phyloP scores from a whole-genome alignment of 1,284 basidiomycete genomes.

The Cerrena zonata region DNA sequence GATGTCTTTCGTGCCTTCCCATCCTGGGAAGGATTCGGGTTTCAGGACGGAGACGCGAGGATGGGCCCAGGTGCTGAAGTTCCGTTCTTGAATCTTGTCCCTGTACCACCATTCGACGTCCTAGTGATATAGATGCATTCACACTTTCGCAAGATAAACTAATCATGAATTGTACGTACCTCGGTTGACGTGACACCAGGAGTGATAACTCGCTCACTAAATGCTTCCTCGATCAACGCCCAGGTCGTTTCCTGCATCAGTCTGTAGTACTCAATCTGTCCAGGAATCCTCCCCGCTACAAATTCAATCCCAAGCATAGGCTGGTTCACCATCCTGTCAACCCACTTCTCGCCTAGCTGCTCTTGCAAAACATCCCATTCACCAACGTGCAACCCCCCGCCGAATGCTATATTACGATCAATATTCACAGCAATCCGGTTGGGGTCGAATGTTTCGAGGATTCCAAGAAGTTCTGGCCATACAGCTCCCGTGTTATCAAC shows the following conservation, averaged over 20 bases:
- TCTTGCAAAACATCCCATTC: slow-evolving; percentile 36
- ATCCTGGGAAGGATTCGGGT: slow-evolving; percentile 40
- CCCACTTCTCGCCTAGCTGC: slow-evolving; percentile 39
- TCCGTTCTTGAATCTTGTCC: slow-evolving; percentile 44
- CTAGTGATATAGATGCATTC: slow-evolving; percentile 17
- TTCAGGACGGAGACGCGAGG: slow-evolving; percentile 45
- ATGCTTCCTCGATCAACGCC: slow-evolving; percentile 50
- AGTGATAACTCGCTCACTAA: slow-evolving; percentile 37
- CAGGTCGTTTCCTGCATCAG: slow-evolving; percentile 45
- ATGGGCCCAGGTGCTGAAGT: slow-evolving; percentile 49
- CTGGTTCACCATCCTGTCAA: slow-evolving; percentile 32
- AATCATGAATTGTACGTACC: slow-evolving; percentile 22
- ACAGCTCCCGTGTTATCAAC: slow-evolving; percentile 48
- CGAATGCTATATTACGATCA: slow-evolving; percentile 43
- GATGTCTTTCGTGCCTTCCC: slow-evolving; percentile 36
- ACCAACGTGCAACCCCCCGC: slow-evolving; percentile 46
- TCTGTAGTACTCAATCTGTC: slow-evolving; percentile 40
- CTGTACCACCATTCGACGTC: slow-evolving; percentile 54
- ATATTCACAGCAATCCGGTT: slow-evolving; percentile 41
- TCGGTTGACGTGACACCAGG: slow-evolving; percentile 42
- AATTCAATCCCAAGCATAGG: slow-evolving; percentile 48
- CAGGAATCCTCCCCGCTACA: slow-evolving; percentile 37
- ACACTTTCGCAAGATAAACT: neutral
- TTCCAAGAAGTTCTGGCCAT: slow-evolving; percentile 38
- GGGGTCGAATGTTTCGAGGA: slow-evolving; percentile 34